Conservation (phyloP, 768 basidiomycete genomes). For the Phaffia tasmanica region DNA sequence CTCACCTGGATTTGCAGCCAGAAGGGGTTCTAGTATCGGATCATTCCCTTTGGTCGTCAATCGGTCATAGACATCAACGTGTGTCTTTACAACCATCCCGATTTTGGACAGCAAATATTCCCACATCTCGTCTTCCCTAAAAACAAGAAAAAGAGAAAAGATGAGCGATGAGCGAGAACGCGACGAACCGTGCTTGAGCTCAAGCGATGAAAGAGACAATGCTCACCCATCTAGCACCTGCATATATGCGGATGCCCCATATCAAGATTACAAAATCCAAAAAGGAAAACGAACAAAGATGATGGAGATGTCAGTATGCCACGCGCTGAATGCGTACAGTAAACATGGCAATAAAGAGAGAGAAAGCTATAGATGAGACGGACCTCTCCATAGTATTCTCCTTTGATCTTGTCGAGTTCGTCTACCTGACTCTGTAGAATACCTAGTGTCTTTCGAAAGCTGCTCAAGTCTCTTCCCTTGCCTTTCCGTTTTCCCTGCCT, state of each 20-base stretch:
- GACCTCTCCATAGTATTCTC: conserved; percentile 61
- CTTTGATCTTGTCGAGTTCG: conserved; percentile 76
- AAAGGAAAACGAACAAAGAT: no score
- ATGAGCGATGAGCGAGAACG: background rate
- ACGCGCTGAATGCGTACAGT: no score
- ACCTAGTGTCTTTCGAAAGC: conserved; percentile 5
- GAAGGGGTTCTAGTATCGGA: conserved; percentile 78
- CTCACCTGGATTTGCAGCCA: conserved; percentile 59
- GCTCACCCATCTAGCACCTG: background rate
- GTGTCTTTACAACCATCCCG: conserved; percentile 69
- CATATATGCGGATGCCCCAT: background rate
- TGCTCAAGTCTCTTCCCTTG: conserved; percentile 62
- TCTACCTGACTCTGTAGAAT: conserved; percentile 43
- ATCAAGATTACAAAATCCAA: background rate
- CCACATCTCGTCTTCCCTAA: conserved; percentile 91
- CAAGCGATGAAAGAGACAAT: background rate
- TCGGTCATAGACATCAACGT: conserved; percentile 33
- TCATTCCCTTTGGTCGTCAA: conserved; percentile 46
- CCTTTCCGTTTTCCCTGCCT: conserved; percentile 40
- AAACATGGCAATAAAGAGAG: background rate
- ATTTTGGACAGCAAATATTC: conserved; percentile 78
- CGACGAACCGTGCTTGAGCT: background rate
- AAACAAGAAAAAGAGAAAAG: background rate
- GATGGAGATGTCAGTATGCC: no score
- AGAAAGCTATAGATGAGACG: background rate